phyloP scores from a whole-genome alignment of 257 asterid species.

The Ehretia macrophylla region DNA sequence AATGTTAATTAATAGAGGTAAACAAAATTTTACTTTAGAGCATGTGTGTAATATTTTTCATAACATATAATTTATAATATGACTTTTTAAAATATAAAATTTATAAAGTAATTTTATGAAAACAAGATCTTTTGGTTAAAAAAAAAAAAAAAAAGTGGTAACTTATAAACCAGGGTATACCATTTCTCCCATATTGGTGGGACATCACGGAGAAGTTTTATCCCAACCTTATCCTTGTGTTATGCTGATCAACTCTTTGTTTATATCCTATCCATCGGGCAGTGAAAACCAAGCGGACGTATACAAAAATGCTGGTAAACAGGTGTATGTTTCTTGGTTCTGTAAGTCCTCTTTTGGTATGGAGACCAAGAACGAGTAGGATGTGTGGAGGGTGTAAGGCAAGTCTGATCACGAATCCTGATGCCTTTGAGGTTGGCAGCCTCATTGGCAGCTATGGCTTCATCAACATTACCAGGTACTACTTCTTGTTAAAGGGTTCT shows the following conservation, averaged over 20 bases:
- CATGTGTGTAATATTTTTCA: too few species aligned
- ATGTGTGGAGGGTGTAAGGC: slow-evolving; percentile 34
- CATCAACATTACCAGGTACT: slow-evolving; percentile 76
- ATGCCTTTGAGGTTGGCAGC: slow-evolving; percentile 78
- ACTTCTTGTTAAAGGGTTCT: not conserved
- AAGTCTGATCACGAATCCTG: slow-evolving; percentile 54
- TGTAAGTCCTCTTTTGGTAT: not conserved
- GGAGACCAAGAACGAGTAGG: slow-evolving; percentile 19
- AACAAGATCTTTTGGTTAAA: too few species aligned
- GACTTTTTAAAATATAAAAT: too few species aligned
- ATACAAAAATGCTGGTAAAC: not conserved
- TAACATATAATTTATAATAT: too few species aligned
- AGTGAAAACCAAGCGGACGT: not conserved
- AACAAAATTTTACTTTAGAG: too few species aligned
- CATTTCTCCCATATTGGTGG: too few species aligned
- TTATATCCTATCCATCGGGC: not conserved
- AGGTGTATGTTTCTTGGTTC: not conserved
- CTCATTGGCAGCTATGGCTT: slow-evolving; percentile 90
- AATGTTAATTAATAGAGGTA: too few species aligned
- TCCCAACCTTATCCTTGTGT: not conserved
- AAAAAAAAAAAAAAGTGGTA: too few species aligned
- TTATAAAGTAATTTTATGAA: too few species aligned
- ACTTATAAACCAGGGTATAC: too few species aligned
- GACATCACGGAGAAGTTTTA: too few species aligned
- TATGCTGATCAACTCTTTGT: not conserved